phyloP scores from a whole-genome alignment of 2,329 filamentous ascomycete genomes.

The Neonectria ditissima region DNA sequence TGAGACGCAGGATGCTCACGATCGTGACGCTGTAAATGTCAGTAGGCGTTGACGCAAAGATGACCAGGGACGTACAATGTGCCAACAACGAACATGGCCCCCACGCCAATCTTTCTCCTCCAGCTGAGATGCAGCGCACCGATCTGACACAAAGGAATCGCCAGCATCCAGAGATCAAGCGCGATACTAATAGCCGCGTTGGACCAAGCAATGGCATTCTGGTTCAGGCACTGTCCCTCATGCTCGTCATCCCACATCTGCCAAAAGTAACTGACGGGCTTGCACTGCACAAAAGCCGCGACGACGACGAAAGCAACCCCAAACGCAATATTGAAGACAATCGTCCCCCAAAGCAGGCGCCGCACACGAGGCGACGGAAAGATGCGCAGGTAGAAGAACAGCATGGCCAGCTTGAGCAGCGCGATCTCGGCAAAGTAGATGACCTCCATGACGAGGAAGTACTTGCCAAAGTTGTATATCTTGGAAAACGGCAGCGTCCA shows the following conservation, averaged over 20 bases:
- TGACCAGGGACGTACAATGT: neutral
- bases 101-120: neutral
- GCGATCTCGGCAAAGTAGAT: constrained; percentile 24
- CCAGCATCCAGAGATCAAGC: constrained; percentile 1
- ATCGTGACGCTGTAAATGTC: neutral
- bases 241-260: constrained; percentile 15
- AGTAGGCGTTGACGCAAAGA: neutral
- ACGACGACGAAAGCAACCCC: constrained; percentile 5
- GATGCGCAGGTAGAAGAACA: constrained; percentile 29
- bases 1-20: neutral
- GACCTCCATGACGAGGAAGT: constrained; percentile 4
- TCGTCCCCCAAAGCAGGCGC: constrained; percentile 20
- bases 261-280: constrained; percentile 25
- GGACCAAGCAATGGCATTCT: constrained; percentile 20
- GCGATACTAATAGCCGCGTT: constrained; percentile 25
- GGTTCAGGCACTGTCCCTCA: constrained; percentile 8
- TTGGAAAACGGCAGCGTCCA: constrained; percentile 14
- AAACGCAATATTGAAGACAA: neutral
- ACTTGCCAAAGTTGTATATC: constrained; percentile 10
- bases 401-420: constrained; percentile 19
- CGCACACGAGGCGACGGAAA: neutral
- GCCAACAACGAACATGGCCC: neutral
- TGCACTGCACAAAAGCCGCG: constrained; percentile 1
- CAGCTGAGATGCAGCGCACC: neutral
- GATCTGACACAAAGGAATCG: neutral